Evolutionary conservation across 208 protist species (phyloP), one percentile per base, ranked within the genome.

Genomic region (Leishmania mexicana): DNA sequence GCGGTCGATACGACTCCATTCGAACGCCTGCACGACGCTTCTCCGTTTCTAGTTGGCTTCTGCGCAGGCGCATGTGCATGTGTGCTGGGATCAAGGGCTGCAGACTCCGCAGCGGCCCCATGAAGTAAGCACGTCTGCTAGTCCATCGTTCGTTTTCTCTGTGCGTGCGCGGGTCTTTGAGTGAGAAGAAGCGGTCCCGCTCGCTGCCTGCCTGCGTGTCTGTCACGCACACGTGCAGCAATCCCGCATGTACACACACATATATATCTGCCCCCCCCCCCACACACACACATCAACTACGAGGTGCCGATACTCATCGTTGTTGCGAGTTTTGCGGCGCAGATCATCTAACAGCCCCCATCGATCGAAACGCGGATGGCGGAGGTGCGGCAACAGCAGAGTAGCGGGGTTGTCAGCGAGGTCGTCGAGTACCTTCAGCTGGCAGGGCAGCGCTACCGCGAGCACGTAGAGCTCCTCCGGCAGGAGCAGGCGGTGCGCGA

Each of bases 371-470:
- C 28, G 10, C 13, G n/a, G 17, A 76, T 76, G 73, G 73, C 73
- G 28, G 73, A 15, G 35, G 68, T 77, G 49, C 76, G 75, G 31
- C 49, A 57, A 10, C 70, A 47, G n/a, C 47, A 79, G 24, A 13
- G 64, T 45, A 51, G 11, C 68, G 49, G 40, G 28, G 76, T 71
- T 51, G 75, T 73, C 11, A 78, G 75, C 42, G 85, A 86, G 13
- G 88, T 97, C 38, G 89, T 96, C n/a, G 84, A 90, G 40, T 94
- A 94, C 76, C 84, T 97, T n/a, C 85, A 89, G 68, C 53, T 84
- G 64, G 84, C 86, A 19, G 94, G 92, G 7, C 62, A 90, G 75
- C 88, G 83, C 53, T 96, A 97, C 87, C 75, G 75, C 65, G 84
- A 93, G 76, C 94, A 94, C 70, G 73, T 86, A 35, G 92, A 91